Percentiles rank a stretch among this genome's conserved stretches.
phyloP scores from a whole-genome alignment of 176 grass and related monocot species.

The Bromus sterilis region DNA sequence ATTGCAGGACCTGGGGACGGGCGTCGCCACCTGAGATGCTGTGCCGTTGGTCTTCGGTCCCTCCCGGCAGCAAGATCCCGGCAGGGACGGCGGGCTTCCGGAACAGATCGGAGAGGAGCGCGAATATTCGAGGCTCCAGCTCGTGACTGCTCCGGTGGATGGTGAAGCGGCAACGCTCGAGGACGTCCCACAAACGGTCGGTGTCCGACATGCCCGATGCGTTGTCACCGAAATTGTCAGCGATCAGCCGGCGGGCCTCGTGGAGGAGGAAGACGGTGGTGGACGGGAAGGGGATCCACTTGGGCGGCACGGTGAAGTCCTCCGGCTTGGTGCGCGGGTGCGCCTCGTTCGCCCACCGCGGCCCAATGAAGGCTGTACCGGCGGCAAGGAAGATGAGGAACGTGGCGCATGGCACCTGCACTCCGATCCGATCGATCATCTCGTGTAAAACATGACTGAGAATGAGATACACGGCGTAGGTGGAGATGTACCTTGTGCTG shows the following conservation, averaged over 20 bases:
- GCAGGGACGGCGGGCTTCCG: slow-evolving; percentile 16
- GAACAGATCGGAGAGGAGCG: slow-evolving; percentile 18
- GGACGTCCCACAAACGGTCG: background rate
- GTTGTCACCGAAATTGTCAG: background rate
- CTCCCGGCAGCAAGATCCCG: background rate
- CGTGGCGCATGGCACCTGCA: background rate
- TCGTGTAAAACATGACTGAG: too few relatives aligned
- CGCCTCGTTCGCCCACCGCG: background rate
- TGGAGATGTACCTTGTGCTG: background rate
- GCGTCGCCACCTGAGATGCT: too few relatives aligned
- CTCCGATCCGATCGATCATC: too few relatives aligned
- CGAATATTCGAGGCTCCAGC: slow-evolving; percentile 8
- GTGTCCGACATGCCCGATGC: slow-evolving; percentile 9
- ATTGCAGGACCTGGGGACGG: slow-evolving; percentile 7
- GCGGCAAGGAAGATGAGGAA: background rate
- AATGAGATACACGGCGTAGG: too few relatives aligned
- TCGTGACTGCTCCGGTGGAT: slow-evolving; percentile 27
- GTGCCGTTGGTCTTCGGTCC: too few relatives aligned
- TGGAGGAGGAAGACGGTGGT: slow-evolving; percentile 16
- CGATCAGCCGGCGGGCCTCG: slow-evolving; percentile 15
- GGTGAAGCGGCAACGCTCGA: slow-evolving; percentile 3
- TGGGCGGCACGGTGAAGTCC: slow-evolving; percentile 29
- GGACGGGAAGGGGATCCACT: slow-evolving; percentile 18
- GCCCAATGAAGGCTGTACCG: slow-evolving; percentile 9
- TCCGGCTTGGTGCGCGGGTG: background rate